A percentile compares a stretch with the other conserved stretches of the same genome.
These are phyloP conservation scores for Myochromella boudieri DNA, from an alignment of 768 basidiomycete species.

Conservation along the genomic window DNA sequence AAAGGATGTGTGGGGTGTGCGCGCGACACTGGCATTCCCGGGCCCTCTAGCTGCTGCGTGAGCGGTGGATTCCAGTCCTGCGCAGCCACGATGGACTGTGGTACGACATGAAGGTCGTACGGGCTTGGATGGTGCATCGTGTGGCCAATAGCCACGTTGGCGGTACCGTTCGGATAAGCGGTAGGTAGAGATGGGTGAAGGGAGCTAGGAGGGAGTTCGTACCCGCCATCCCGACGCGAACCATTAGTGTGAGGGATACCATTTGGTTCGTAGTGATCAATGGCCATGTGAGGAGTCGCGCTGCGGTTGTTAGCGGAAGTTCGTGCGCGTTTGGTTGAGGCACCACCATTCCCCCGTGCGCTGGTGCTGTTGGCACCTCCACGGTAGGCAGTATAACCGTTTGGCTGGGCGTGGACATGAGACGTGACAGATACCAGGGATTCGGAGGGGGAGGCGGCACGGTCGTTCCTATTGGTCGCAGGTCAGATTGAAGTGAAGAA, in stretches of 20 bases:
- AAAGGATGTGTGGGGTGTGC: constrained; percentile 32
- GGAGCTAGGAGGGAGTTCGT: constrained; percentile 43
- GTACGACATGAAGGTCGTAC: constrained; percentile 40
- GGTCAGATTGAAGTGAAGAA: constrained; percentile 11
- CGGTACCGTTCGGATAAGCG: constrained; percentile 38
- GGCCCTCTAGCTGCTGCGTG: constrained; percentile 67
- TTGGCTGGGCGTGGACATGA: constrained; percentile 47
- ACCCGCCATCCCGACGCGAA: constrained; percentile 34
- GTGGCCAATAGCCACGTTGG: constrained; percentile 26
- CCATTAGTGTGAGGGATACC: constrained; percentile 18
- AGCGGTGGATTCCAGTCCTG: constrained; percentile 53
- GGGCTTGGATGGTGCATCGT: constrained; percentile 35
- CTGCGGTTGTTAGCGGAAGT: constrained; percentile 38
- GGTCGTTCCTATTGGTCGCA: constrained; percentile 48
- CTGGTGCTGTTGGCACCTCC: constrained; percentile 26
- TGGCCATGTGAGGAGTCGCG: constrained; percentile 33
- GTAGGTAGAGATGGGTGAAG: constrained; percentile 58
- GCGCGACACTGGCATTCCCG: constrained; percentile 73
- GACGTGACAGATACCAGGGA: constrained; percentile 73
- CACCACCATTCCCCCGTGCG: constrained; percentile 11
- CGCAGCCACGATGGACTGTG: constrained; percentile 27
- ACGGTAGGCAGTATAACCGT: constrained; percentile 25
- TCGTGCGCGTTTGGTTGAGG: constrained; percentile 41
- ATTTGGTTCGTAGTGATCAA: constrained; percentile 35
- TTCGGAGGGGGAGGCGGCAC: constrained; percentile 69